Evolutionary conservation across 2,329 filamentous ascomycete species (phyloP).

Genomic region (Colletotrichum tanaceti): DNA sequence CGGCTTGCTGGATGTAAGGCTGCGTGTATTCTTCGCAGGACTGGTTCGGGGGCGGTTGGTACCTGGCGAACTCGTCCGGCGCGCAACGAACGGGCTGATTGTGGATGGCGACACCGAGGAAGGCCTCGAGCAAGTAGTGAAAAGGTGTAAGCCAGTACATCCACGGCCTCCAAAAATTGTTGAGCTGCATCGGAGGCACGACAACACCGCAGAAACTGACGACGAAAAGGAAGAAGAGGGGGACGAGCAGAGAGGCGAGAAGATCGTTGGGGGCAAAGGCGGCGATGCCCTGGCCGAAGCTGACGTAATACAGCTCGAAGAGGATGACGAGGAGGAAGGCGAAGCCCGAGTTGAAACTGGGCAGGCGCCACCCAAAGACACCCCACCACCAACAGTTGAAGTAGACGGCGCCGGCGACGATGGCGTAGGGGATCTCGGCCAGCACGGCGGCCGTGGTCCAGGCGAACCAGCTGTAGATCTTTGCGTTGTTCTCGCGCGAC

Average conservation of each 20-base stretch:
- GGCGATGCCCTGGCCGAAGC: constrained; percentile 75
- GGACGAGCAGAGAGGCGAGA: constrained; percentile 73
- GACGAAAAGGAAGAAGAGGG: constrained; percentile 77
- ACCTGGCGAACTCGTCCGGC: constrained; percentile 68
- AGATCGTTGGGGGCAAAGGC: constrained; percentile 74
- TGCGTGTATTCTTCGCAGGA: constrained; percentile 71
- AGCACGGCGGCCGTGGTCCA: constrained; percentile 74
- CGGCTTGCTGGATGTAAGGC: constrained; percentile 62
- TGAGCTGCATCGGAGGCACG: constrained; percentile 69
- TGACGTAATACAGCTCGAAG: constrained; percentile 74
- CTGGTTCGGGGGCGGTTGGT: constrained; percentile 67
- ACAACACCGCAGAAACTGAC: constrained; percentile 78
- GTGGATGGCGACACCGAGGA: constrained; percentile 67
- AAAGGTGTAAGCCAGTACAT: constrained; percentile 78
- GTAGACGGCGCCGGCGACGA: constrained; percentile 74
- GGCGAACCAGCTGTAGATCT: constrained; percentile 82
- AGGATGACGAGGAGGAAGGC: constrained; percentile 73
- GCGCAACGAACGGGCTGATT: constrained; percentile 67
- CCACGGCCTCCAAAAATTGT: constrained; percentile 72
- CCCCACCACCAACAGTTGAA: constrained; percentile 71
- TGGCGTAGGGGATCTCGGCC: constrained; percentile 76
- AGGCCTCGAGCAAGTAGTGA: constrained; percentile 72
- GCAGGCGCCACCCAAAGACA: constrained; percentile 60
- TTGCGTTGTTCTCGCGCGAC: constrained; percentile 78
- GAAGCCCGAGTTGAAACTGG: constrained; percentile 69